Conservation (phyloP, 352 stramenopile genomes). For the Saprolegnia diclina region DNA sequence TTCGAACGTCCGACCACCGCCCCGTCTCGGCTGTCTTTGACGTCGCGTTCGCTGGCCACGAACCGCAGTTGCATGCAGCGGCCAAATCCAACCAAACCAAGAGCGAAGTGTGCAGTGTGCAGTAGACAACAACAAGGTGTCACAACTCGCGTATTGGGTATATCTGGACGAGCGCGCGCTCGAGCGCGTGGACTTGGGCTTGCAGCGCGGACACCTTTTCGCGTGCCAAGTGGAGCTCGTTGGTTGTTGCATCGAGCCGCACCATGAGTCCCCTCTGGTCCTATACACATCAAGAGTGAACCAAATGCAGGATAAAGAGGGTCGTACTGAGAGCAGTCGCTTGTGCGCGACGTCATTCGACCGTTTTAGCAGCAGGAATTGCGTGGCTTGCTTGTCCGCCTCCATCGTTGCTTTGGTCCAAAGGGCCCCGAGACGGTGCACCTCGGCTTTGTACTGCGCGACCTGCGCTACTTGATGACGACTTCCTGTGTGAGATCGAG, state of each 20-base stretch:
- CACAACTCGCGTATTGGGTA: neutral
- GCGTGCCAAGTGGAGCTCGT: neutral
- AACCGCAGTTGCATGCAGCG: neutral
- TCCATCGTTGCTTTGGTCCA: neutral
- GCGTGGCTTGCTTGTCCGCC: neutral
- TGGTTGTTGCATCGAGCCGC: neutral
- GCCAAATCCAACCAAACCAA: conserved; percentile 30
- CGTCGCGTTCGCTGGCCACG: conserved; percentile 35
- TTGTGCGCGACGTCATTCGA: neutral
- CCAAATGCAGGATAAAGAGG: too few species aligned
- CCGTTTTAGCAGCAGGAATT: neutral
- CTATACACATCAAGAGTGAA: neutral
- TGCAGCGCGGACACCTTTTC: neutral
- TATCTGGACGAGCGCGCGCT: neutral
- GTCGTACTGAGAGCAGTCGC: neutral
- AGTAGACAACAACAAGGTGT: conserved; percentile 30
- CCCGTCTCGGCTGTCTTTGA: conserved; percentile 63
- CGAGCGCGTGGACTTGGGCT: neutral
- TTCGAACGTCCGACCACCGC: conserved; percentile 69
- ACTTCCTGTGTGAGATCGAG: neutral
- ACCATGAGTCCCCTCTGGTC: neutral
- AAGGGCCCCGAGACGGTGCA: neutral
- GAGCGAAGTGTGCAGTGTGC: conserved; percentile 41
- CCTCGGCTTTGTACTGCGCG: neutral
- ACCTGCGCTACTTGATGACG: neutral